Base-by-base conservation (phyloP, 2,329 filamentous ascomycete genomes). In the Alternaria alternata region DNA sequence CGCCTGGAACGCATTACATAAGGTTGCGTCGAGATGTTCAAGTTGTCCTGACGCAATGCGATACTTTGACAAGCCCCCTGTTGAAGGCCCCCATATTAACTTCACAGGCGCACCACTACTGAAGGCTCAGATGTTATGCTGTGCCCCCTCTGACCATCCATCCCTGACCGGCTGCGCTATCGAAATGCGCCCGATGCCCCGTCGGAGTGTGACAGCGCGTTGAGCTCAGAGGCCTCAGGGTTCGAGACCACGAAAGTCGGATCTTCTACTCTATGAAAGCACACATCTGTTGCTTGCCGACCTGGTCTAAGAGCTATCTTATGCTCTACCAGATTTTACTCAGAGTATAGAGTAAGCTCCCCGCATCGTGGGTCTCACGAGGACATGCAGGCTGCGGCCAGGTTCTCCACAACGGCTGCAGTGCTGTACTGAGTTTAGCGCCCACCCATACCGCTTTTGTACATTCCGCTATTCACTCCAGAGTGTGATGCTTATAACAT, bases 351-450 rank as follows among this genome's bases (percentile, higher is more conserved):
- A 48, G 44, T 51, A 51, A 39, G 32, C 32, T 41, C 51, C 44
- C 56, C 59, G 55, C 55, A 49, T 16, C 36, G 26, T 24, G 39
- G 28, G 16, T 32, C 43, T 46, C 39, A 44, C 49, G 30, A 51
- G 52, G n/a, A 20, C 14, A 30, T 24, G 36, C 30, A 49, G 43
- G 12, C 41, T 41, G 49, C 30, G 32, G 38, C 43, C 41, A 34
- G 38, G 34, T 42, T 49, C 49, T 53, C 59, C 59, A 59, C 34
- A 36, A 32, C 59, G 63, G 61, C 41, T 52, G 51, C 51, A 47
- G 47, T 59, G 38, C 64, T 61, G 9, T 30, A 43, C 54, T 32
- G 41, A 57, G 64, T 22, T 51, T 69, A 71, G 68, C 53, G 39
- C 39, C 11, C 11, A n/a, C 9, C 59, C 63, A 65, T 34, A 32